These are phyloP conservation scores for Ascochyta lentis DNA, from an alignment of 2,329 filamentous ascomycete species.

Conservation along the genomic window DNA sequence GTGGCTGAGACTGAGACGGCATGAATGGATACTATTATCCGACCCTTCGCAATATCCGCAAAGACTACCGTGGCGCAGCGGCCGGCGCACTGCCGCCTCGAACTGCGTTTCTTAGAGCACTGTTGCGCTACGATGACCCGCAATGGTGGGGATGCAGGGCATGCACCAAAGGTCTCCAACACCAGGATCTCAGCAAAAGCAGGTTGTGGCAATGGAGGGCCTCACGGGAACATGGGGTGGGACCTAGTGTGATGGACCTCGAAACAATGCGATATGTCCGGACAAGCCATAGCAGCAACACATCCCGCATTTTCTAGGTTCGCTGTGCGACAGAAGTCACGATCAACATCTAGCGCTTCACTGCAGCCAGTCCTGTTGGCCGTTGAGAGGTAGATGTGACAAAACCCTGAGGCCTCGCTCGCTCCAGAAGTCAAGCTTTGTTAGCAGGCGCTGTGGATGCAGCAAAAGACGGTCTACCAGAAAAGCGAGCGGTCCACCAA, in stretches of 20 bases:
- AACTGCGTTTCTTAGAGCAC: no score
- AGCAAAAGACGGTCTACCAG: conserved; percentile 19
- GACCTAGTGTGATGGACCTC: not conserved
- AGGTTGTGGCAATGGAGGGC: no score
- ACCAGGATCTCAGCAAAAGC: no score
- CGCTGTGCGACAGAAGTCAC: not conserved
- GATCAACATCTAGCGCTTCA: conserved; percentile 11
- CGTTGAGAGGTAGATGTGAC: conserved; percentile 25
- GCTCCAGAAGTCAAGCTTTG: conserved; percentile 28
- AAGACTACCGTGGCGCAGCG: no score
- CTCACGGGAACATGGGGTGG: not conserved
- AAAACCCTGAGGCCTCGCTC: conserved; percentile 5
- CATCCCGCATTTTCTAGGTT: not conserved
- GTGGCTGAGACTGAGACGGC: no score
- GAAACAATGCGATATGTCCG: conserved; percentile 11
- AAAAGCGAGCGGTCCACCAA: conserved; percentile 34
- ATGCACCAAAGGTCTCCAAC: no score
- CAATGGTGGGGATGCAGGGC: no score
- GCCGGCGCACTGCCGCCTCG: no score
- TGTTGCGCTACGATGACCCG: no score
- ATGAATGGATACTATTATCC: no score
- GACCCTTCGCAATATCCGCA: no score
- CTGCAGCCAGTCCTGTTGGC: conserved; percentile 24
- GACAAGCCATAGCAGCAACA: conserved; percentile 2
- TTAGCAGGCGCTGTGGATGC: conserved; percentile 23